Conservation (phyloP, 2,329 filamentous ascomycete species). For the Ceratocystis alfenasii region DNA sequence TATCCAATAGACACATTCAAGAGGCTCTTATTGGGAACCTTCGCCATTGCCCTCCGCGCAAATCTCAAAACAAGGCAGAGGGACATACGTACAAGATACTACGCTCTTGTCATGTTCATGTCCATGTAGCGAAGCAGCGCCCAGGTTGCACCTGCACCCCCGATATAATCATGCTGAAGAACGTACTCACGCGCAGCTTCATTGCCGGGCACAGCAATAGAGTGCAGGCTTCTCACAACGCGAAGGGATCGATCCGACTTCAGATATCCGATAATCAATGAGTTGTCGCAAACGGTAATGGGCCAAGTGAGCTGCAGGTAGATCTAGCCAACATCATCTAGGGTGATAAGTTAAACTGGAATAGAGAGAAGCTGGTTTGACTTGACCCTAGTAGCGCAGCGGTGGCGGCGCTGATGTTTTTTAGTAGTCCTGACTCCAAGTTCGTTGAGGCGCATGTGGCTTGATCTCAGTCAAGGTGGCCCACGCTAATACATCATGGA, state of each 20-base stretch:
- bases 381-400: background rate
- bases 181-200: background rate
- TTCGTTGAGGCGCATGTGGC: background rate
- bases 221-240: background rate
- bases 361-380: no score
- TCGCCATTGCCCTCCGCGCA: background rate
- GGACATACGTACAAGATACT: background rate
- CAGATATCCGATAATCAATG: background rate
- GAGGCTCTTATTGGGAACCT: background rate
- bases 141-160: no score
- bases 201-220: background rate
- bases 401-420: background rate
- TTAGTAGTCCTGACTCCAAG: background rate
- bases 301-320: background rate
- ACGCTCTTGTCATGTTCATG: background rate
- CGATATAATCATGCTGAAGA: background rate
- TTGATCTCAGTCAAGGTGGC: background rate
- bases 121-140: background rate
- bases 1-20: background rate
- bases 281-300: background rate
- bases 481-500: background rate
- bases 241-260: background rate
- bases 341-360: background rate
- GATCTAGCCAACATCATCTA: background rate
- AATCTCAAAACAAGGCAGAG: background rate